Evolutionary conservation across 2,329 filamentous ascomycete species (phyloP), one percentile per base, ranked within the genome.

Genomic region (Monosporascus sp.): DNA sequence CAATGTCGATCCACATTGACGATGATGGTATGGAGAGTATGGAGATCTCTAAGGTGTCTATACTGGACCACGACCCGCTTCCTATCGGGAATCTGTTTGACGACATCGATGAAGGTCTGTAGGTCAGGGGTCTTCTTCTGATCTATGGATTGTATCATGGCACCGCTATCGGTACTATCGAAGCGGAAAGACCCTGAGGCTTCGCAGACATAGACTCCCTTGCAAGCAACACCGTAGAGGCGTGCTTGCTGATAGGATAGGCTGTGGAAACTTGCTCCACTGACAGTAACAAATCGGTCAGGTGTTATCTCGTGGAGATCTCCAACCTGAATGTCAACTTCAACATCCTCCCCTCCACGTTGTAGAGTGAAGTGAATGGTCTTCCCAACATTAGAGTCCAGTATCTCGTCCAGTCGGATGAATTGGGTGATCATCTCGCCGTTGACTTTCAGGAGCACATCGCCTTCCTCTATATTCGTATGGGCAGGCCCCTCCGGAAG

Each of bases 231-330:
- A 36, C 92, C 93, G 68, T 97, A 97, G 5, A 97, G 81, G 9
- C 94, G 86, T n/a, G 94, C 91, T 72, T 97, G 92, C 68, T 99
- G 94, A 70, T 99, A 99, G 1, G 95, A 99, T 18, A 99, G 77
- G 67, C 96, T 84, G 73, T 99, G 95, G 76, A 99, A 97, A 54
- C 91, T 93, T 24, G 86, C 94, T 20, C 94, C 95, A 42, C 92
- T 90, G 44, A 97, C 93, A 5, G 91, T 90, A 51, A 97, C 89
- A 67, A 97, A 99, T 55, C 92, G 88, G 72, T 97, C 92, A 15
- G 95, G 94, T 3, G 94, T 97, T 68, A 99, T 99, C 53, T 82
- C 82, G 74, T 99, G 94, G 56, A 99, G 79, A 68, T 99, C 89
- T 48, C 89, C 91, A 45, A 97, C 92, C 50, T 84, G 75, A 51